Base-by-base conservation (phyloP, 192 early-diverging fungal species). In the Backusella luteola region DNA sequence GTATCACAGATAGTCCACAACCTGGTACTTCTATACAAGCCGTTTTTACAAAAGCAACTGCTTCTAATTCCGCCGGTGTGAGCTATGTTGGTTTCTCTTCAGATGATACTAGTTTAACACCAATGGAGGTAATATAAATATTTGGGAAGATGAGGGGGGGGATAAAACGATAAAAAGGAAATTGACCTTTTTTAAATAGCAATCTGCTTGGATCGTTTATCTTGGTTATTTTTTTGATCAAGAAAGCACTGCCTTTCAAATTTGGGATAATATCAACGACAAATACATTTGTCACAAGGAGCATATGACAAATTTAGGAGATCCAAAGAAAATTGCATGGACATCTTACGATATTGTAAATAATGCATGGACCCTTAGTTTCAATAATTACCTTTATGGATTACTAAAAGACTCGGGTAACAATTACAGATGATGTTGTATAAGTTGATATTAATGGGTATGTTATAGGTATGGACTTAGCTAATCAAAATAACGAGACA, bases 161-260 rank as follows among this genome's bases (percentile, higher is more conserved):
- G 42, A 6, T 35, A 34, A 70, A 39, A 70, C 41, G 19, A 39
- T 41, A 49, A 15, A 49, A 32, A 39, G 5, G 23, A 71, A 34
- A 41, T 34, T 12, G 21, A 73, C 29, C n/a, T 19, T 23, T 19
- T 66, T 41, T 39, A 32, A 23, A 39, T 66, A 74, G 73, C 52
- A 74, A 63, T 56, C 73, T 26, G n/a, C 53, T 21, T 74, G 73
- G 73, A 38, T 74, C 34, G 42, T 74, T 29, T 74, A 49, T 66
- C 34, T 74, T 23, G 73, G 52, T 15, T 34, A 41, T 6, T 74
- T 74, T 26, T 74, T 74, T 38, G 53, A 66, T 15, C 17, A 23
- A 34, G 73, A 74, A 66, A 3, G n/a, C 4, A 8, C 35, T 4
- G 73, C 52, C 12, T 26, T 2, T 4, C 21, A 56, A 19, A 66